Evolutionary conservation across 2,329 filamentous ascomycete genomes (phyloP).

Genomic region (Alternaria postmessia): DNA sequence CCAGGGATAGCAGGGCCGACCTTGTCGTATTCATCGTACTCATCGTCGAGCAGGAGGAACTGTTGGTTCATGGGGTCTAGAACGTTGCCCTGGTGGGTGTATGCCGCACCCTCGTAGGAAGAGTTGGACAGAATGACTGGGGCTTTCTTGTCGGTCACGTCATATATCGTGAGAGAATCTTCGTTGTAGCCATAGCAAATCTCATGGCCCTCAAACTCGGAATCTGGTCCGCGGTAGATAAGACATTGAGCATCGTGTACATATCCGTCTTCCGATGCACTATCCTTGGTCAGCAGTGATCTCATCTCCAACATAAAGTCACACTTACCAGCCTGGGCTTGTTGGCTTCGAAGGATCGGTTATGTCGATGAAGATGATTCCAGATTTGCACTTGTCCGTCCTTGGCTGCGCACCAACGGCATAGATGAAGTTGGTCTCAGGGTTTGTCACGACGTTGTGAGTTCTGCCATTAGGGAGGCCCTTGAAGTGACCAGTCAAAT

Average conservation of each 20-base stretch:
- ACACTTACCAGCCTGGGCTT: conserved; percentile 57
- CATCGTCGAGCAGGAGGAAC: conserved; percentile 51
- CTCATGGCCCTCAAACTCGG: conserved; percentile 57
- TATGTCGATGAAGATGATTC: conserved; percentile 68
- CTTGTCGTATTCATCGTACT: conserved; percentile 51
- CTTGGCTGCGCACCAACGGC: conserved; percentile 47
- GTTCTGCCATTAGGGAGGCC: conserved; percentile 48
- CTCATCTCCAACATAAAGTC: background rate
- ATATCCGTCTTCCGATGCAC: conserved; percentile 64
- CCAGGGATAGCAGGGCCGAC: conserved; percentile 44
- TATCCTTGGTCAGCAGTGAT: background rate
- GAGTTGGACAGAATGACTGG: conserved; percentile 61
- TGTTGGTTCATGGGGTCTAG: conserved; percentile 50
- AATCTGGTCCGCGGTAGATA: conserved; percentile 62
- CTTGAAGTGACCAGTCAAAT: conserved; percentile 46
- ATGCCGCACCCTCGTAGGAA: conserved; percentile 64
- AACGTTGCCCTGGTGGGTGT: conserved; percentile 67
- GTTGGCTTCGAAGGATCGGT: conserved; percentile 62
- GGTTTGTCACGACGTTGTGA: conserved; percentile 52
- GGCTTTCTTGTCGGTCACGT: conserved; percentile 60
- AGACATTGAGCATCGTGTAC: conserved; percentile 70
- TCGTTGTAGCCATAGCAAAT: conserved; percentile 68
- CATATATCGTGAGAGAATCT: conserved; percentile 62
- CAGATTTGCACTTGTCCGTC: conserved; percentile 57
- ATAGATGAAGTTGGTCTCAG: conserved; percentile 49